These are phyloP conservation scores for Fusarium sp. DNA, from an alignment of 2,329 filamentous ascomycete genomes.

Conservation along the genomic window DNA sequence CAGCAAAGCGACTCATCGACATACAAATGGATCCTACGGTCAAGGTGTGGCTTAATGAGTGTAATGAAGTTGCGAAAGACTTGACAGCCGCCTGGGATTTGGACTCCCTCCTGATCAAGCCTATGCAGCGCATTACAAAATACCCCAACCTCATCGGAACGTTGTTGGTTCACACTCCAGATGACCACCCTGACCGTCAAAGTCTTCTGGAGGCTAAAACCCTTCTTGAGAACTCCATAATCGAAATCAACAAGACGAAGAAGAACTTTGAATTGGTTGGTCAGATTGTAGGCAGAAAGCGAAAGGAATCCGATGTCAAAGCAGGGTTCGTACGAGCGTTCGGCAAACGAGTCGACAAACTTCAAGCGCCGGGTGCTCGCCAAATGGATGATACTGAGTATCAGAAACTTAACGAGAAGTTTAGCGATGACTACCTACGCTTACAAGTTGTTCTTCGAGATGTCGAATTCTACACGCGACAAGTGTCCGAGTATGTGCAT, in stretches of 20 bases:
- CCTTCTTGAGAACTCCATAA: conserved; percentile 73
- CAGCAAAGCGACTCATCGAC: conserved; percentile 70
- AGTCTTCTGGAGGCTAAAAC: conserved; percentile 68
- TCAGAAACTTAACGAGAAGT: conserved; percentile 83
- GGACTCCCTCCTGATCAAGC: conserved; percentile 96
- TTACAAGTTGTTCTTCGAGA: conserved; percentile 93
- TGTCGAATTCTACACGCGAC: conserved; percentile 91
- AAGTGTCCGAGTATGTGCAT: conserved; percentile 81
- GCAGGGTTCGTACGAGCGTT: conserved; percentile 90
- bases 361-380: conserved; percentile 71
- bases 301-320: conserved; percentile 89
- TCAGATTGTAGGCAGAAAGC: conserved; percentile 85
- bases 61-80: conserved; percentile 90
- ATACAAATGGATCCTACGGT: conserved; percentile 73
- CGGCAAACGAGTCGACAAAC: conserved; percentile 87
- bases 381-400: conserved; percentile 85
- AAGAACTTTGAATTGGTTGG: conserved; percentile 94
- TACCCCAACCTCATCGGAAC: conserved; percentile 89
- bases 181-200: conserved; percentile 84
- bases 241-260: conserved; percentile 95
- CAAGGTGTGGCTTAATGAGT: conserved; percentile 91
- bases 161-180: conserved; percentile 81
- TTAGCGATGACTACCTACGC: conserved; percentile 91
- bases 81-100: conserved; percentile 94
- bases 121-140: conserved; percentile 92